Conservation (phyloP, 305 asterid genomes). For the Nicotiana rustica region DNA sequence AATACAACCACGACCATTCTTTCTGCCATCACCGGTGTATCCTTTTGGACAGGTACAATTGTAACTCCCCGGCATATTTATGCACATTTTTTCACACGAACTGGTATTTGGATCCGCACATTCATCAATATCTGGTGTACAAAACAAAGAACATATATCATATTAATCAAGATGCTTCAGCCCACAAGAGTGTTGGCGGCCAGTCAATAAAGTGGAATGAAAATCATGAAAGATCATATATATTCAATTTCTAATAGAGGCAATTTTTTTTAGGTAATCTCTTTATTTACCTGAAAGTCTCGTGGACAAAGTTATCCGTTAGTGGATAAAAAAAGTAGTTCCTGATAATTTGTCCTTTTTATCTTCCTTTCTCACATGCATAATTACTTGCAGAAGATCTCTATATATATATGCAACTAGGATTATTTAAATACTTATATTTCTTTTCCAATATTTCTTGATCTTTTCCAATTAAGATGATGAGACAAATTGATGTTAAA, state of each 20-base stretch:
- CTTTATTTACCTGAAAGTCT: neutral
- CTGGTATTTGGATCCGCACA: slow-evolving; percentile 37
- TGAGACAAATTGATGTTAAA: neutral
- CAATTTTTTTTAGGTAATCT: neutral
- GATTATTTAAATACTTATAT: neutral
- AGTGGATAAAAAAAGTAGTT: neutral
- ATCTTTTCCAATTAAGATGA: too few relatives aligned
- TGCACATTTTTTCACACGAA: slow-evolving; percentile 41
- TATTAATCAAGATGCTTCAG: neutral
- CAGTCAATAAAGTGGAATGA: neutral
- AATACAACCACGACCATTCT: slow-evolving; percentile 45
- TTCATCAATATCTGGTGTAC: slow-evolving; percentile 43
- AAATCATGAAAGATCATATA: neutral
- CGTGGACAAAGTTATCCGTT: neutral
- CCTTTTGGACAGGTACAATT: slow-evolving; percentile 47
- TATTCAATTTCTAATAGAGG: too few relatives aligned
- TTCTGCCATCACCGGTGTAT: slow-evolving; percentile 43
- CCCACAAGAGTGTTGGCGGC: neutral
- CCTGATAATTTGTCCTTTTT: too few relatives aligned
- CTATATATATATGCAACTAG: neutral
- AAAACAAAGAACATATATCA: neutral
- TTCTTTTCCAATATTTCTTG: neutral
- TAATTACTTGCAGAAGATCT: neutral
- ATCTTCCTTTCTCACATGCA: neutral
- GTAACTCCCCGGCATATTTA: slow-evolving; percentile 39